Evolutionary conservation across 2,329 filamentous ascomycete species (phyloP).

Genomic region (Penicillium griseofulvum): DNA sequence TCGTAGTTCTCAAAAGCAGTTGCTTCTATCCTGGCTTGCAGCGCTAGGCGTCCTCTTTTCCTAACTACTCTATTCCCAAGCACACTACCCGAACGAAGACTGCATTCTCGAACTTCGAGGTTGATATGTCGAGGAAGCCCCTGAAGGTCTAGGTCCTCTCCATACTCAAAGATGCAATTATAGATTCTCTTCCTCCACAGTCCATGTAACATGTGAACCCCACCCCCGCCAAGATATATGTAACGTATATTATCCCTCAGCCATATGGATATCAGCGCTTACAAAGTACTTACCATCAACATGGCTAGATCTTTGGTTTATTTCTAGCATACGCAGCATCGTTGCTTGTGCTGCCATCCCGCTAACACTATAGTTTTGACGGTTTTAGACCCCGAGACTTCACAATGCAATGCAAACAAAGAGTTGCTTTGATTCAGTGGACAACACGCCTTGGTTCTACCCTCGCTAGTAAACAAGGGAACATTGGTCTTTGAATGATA

Average conservation of each 20-base stretch:
- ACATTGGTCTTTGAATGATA: neutral
- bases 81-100: neutral
- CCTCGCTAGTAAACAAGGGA: neutral
- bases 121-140: neutral
- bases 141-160: conserved; percentile 4
- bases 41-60: neutral
- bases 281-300: neutral
- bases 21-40: neutral
- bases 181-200: conserved; percentile 1
- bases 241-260: neutral
- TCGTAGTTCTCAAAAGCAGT: neutral
- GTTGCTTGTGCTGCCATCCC: neutral
- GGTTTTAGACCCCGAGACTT: neutral
- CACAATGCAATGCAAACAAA: neutral
- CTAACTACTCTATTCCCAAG: neutral
- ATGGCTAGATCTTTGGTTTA: neutral
- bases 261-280: neutral
- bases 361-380: neutral
- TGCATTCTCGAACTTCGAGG: neutral
- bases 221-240: conserved; percentile 1
- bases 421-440: neutral
- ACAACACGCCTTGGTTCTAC: neutral
- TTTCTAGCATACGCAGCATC: neutral
- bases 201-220: neutral
- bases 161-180: neutral